These are phyloP conservation scores for Pelagomonas calceolata DNA, from an alignment of 108 stramenopile genomes.

Conservation along the genomic window DNA sequence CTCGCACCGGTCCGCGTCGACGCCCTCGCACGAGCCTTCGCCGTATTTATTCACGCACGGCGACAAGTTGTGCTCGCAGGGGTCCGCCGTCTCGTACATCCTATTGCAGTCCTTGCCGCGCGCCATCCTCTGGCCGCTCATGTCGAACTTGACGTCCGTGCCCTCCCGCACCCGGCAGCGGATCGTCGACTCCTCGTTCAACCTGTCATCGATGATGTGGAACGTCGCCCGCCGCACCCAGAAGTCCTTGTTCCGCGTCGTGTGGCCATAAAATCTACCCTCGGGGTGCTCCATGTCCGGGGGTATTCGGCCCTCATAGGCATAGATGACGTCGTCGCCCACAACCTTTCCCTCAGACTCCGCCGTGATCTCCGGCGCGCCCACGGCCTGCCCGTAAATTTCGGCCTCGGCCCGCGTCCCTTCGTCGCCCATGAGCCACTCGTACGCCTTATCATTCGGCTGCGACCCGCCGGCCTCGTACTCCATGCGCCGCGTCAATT, in stretches of 20 bases:
- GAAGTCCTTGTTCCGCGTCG: slow-evolving; percentile 26
- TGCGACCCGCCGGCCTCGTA: no score
- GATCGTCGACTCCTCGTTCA: neutral
- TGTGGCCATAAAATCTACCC: slow-evolving; percentile 26
- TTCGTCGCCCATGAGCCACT: no score
- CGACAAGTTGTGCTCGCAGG: neutral
- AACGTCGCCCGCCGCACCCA: slow-evolving; percentile 30
- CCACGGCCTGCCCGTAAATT: no score
- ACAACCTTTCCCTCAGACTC: no score
- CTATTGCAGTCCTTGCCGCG: no score
- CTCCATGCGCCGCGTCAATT: no score
- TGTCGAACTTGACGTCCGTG: neutral
- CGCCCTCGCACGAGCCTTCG: neutral
- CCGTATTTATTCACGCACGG: neutral
- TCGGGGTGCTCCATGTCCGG: neutral
- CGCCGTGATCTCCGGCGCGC: no score
- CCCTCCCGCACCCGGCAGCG: neutral
- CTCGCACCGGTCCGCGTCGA: neutral
- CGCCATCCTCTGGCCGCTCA: neutral
- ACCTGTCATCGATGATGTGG: slow-evolving; percentile 13
- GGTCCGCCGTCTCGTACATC: neutral
- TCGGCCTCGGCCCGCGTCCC: no score
- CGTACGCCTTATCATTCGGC: no score
- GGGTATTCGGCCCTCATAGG: neutral
- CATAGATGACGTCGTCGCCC: neutral